Conservation (phyloP, 2,329 filamentous ascomycete genomes). For the Sphaerostilbella broomeana region DNA sequence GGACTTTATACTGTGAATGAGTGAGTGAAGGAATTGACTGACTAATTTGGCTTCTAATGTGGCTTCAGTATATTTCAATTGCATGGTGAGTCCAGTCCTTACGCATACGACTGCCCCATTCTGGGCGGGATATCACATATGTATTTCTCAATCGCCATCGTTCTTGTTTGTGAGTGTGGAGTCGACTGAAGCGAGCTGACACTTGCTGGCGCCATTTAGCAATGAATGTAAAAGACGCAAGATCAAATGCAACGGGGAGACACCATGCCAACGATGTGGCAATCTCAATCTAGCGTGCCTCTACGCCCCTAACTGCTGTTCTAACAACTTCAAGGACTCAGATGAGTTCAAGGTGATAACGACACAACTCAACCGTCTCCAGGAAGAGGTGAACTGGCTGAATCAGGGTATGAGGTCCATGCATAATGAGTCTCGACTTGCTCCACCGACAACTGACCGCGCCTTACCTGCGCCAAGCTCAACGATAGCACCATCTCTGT, state of each 20-base stretch:
- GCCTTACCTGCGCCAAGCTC: conserved; percentile 28
- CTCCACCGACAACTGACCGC: conserved; percentile 23
- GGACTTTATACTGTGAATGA: no score
- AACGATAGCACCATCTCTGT: conserved; percentile 35
- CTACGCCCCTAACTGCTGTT: conserved; percentile 60
- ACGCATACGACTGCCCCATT: no score
- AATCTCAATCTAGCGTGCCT: conserved; percentile 60
- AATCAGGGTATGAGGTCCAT: conserved; percentile 65
- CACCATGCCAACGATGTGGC: conserved; percentile 60
- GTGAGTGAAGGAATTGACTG: background rate
- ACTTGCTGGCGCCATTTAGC: conserved; percentile 29
- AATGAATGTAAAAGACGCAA: conserved; percentile 72
- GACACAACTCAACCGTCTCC: conserved; percentile 64
- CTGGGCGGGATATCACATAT: no score
- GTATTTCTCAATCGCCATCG: no score
- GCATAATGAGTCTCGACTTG: conserved; percentile 46
- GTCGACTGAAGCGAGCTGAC: conserved; percentile 4
- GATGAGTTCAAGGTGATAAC: conserved; percentile 84
- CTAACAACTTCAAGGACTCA: conserved; percentile 82
- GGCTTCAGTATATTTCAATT: conserved; percentile 53
- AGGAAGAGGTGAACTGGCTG: conserved; percentile 77
- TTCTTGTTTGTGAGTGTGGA: background rate
- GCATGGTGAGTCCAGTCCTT: conserved; percentile 50
- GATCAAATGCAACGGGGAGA: conserved; percentile 67
- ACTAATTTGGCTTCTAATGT: background rate